Conservation (phyloP, 1,284 basidiomycete species). For the Coriolopsis trogii region DNA sequence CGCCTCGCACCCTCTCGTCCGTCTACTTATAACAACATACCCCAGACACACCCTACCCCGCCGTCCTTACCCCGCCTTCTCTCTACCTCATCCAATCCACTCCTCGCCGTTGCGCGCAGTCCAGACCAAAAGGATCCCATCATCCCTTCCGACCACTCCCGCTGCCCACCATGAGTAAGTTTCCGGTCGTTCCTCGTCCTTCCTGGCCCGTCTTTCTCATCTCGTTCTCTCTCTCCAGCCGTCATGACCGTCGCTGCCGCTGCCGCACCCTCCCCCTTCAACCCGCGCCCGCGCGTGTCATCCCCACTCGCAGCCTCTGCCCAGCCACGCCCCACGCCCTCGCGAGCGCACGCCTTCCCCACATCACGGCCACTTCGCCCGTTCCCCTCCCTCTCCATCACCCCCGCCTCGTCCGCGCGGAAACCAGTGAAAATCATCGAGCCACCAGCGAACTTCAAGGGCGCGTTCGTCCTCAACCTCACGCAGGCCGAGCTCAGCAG, state of each 20-base stretch:
- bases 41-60: conserved; percentile 1
- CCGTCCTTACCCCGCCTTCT: not conserved
- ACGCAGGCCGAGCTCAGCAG: conserved; percentile 80
- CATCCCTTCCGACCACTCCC: not conserved
- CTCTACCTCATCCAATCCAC: not conserved
- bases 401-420: conserved; percentile 30
- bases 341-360: conserved; percentile 48
- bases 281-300: conserved; percentile 44
- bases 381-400: conserved; percentile 62
- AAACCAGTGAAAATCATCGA: conserved; percentile 72
- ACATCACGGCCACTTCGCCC: conserved; percentile 74
- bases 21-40: conserved; percentile 19
- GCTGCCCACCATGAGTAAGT: conserved; percentile 28
- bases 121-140: not conserved
- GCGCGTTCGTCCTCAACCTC: conserved; percentile 73
- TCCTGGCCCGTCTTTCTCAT: not conserved
- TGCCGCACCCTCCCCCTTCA: conserved; percentile 27
- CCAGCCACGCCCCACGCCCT: conserved; percentile 28
- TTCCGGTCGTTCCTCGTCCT: not conserved
- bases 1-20: not conserved
- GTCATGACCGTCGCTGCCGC: conserved; percentile 37
- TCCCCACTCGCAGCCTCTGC: conserved; percentile 59
- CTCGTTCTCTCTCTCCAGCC: conserved; percentile 22
- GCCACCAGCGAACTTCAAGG: conserved; percentile 70
- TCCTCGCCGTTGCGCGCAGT: not conserved